phyloP scores from a whole-genome alignment of 2,329 filamentous ascomycete species.

The Chlorencoelia australis region DNA sequence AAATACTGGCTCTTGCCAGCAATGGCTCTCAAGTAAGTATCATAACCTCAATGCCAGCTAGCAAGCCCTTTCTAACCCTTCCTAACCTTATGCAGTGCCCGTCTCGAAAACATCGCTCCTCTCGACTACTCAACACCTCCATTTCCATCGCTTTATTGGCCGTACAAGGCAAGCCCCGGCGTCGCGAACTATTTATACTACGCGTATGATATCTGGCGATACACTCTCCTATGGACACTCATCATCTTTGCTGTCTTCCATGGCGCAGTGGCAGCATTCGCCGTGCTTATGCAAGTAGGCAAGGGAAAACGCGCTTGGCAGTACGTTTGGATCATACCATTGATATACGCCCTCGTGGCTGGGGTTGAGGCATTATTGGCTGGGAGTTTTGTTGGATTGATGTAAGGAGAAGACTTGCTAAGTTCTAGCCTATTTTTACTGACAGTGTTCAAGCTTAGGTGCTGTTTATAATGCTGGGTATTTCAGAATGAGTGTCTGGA shows the following conservation, averaged over 20 bases:
- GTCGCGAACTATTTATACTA: conserved; percentile 45
- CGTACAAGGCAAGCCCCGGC: conserved; percentile 34
- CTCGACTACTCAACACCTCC: conserved; percentile 47
- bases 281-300: conserved; percentile 45
- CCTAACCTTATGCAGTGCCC: conserved; percentile 15
- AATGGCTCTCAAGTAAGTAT: conserved; percentile 17
- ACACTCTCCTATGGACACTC: conserved; percentile 60
- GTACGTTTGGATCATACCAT: conserved; percentile 45
- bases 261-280: conserved; percentile 44
- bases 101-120: conserved; percentile 20
- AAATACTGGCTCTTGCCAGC: too few relatives aligned
- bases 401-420: conserved; percentile 40
- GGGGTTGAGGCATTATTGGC: conserved; percentile 55
- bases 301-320: conserved; percentile 26
- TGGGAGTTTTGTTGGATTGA: conserved; percentile 55
- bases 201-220: conserved; percentile 55
- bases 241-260: conserved; percentile 55
- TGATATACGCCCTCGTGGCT: conserved; percentile 49
- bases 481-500: conserved; percentile 66
- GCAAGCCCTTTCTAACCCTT: too few relatives aligned
- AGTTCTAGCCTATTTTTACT: background rate
- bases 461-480: conserved; percentile 58
- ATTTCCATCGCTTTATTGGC: conserved; percentile 63
- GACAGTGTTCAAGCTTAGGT: conserved; percentile 35
- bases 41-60: background rate